Conservation (phyloP, 2,329 filamentous ascomycete genomes). For the Seiridium unicorne region DNA sequence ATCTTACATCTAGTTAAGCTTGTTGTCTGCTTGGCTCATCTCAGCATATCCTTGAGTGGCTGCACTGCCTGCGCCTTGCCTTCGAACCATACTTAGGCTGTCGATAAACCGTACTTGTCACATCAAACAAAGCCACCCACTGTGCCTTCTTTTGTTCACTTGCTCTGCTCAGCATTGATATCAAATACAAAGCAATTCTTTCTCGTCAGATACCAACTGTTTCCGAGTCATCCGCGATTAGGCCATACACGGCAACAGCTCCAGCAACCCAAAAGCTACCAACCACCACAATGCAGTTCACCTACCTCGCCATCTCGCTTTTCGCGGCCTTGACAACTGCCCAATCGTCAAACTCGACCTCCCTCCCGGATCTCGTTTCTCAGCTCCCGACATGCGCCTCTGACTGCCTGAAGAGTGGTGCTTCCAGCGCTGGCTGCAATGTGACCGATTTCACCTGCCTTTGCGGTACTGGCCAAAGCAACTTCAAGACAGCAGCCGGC, state of each 20-base stretch:
- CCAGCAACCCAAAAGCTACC: background rate
- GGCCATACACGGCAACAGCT: background rate
- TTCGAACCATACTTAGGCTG: too few relatives aligned
- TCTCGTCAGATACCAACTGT: too few relatives aligned
- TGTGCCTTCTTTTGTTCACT: background rate
- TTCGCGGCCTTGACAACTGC: slow-evolving; percentile 19
- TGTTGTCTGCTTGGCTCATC: background rate
- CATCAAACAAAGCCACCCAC: background rate
- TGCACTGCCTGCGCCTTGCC: background rate
- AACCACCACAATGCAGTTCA: slow-evolving; percentile 16
- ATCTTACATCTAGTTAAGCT: background rate
- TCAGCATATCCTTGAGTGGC: background rate
- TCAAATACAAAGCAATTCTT: background rate
- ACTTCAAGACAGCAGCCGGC: slow-evolving; percentile 20
- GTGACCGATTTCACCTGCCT: slow-evolving; percentile 27
- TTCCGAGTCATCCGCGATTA: background rate
- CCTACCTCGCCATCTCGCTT: slow-evolving; percentile 16
- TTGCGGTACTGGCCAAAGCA: slow-evolving; percentile 19
- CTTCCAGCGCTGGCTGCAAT: slow-evolving; percentile 20
- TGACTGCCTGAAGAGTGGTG: slow-evolving; percentile 19
- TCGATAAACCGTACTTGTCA: background rate
- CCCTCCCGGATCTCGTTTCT: slow-evolving; percentile 24
- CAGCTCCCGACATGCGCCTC: slow-evolving; percentile 27
- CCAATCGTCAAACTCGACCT: slow-evolving; percentile 15
- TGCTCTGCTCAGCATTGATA: background rate